Evolutionary conservation across 305 asterid genomes (phyloP).

Genomic region (Fraxinus greggii): DNA sequence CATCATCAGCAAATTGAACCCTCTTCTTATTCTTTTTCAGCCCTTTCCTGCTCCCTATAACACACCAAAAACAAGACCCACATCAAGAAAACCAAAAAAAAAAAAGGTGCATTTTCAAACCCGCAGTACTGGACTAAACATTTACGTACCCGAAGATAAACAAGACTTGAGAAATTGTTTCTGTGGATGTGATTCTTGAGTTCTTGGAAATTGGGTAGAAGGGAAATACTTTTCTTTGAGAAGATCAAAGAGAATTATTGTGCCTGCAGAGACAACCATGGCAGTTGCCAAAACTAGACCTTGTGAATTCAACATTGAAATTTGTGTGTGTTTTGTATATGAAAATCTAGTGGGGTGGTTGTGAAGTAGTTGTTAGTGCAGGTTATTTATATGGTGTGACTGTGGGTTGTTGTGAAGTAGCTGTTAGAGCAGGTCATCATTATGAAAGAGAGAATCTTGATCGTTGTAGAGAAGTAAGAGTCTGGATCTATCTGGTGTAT

Average conservation of each 20-base stretch:
- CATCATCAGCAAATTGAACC: slow-evolving; percentile 48
- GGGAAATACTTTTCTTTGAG: slow-evolving; percentile 43
- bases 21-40: slow-evolving; percentile 28
- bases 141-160: slow-evolving; percentile 52
- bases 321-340: not conserved
- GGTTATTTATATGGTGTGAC: not conserved
- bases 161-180: slow-evolving; percentile 47
- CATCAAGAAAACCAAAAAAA: not conserved
- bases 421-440: not conserved
- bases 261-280: slow-evolving; percentile 89
- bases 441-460: not conserved
- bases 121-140: not conserved
- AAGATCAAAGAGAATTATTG: slow-evolving; percentile 63
- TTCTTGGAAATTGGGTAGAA: not conserved
- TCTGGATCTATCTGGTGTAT: not conserved
- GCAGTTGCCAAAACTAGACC: slow-evolving; percentile 80
- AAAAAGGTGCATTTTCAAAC: not conserved
- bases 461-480: not conserved
- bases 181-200: slow-evolving; percentile 17
- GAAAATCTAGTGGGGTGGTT: not conserved
- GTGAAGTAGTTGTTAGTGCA: not conserved
- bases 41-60: slow-evolving; percentile 24
- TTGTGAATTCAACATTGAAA: slow-evolving; percentile 60
- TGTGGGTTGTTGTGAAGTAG: no score
- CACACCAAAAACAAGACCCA: not conserved